Conservation (phyloP, 768 basidiomycete genomes). For the Boletus huronensis region DNA sequence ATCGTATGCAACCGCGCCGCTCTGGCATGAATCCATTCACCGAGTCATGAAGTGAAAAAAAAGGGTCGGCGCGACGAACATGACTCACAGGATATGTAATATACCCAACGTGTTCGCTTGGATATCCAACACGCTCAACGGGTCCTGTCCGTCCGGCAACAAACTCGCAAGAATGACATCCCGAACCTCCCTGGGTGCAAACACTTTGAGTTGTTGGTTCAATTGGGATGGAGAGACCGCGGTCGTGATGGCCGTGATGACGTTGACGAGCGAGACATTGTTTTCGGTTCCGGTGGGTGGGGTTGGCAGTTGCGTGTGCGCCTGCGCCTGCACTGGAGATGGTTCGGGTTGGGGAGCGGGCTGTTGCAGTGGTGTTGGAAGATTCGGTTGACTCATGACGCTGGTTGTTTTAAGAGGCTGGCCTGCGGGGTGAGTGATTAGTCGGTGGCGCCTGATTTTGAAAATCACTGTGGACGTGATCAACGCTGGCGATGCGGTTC, state of each 20-base stretch:
- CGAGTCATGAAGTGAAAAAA: not conserved
- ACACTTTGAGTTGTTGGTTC: constrained; percentile 43
- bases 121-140: constrained; percentile 55
- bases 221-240: constrained; percentile 36
- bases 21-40: constrained; percentile 31
- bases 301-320: constrained; percentile 4
- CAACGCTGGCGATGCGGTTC: not conserved
- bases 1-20: constrained; percentile 52
- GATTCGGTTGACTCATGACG: constrained; percentile 27
- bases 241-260: constrained; percentile 46
- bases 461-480: not conserved
- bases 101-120: constrained; percentile 58
- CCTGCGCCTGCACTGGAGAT: constrained; percentile 12
- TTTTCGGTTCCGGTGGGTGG: constrained; percentile 1
- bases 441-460: not conserved
- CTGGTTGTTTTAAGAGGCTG: not conserved
- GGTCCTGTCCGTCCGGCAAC: constrained; percentile 63
- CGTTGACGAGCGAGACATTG: constrained; percentile 35
- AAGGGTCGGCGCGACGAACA: not conserved
- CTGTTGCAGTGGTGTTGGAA: constrained; percentile 23
- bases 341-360: constrained; percentile 14
- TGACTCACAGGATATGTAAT: constrained; percentile 68
- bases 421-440: not conserved
- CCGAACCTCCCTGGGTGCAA: constrained; percentile 53
- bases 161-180: constrained; percentile 54